Conservation (phyloP, 1,139 yeast species). For the Saccharomyces hybrid region DNA sequence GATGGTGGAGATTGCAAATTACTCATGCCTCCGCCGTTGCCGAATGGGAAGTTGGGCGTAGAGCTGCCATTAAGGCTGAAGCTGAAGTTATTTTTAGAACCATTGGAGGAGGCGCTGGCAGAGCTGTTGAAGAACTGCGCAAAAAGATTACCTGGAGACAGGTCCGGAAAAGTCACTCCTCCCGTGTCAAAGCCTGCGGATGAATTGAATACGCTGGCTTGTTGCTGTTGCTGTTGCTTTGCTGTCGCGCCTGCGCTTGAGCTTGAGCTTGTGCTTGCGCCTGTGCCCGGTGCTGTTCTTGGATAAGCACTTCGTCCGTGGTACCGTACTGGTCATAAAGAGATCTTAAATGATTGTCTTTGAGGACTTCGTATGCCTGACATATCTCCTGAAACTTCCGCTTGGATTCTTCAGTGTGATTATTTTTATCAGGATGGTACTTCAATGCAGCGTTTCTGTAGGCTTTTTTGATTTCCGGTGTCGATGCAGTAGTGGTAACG, state of each 20-base stretch:
- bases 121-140: slow-evolving; percentile 29
- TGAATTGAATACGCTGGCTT: background rate
- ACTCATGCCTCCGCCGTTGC: background rate
- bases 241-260: background rate
- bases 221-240: slow-evolving; percentile 8
- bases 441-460: slow-evolving; percentile 49
- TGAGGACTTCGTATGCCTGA: slow-evolving; percentile 51
- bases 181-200: slow-evolving; percentile 9
- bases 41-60: background rate
- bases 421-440: slow-evolving; percentile 67
- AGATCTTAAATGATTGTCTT: slow-evolving; percentile 46
- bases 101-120: slow-evolving; percentile 15
- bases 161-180: slow-evolving; percentile 10
- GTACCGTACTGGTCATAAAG: slow-evolving; percentile 53
- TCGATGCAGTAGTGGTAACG: slow-evolving; percentile 36
- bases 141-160: slow-evolving; percentile 33
- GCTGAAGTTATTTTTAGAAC: slow-evolving; percentile 7
- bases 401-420: slow-evolving; percentile 44
- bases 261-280: background rate
- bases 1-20: slow-evolving; percentile 6
- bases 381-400: slow-evolving; percentile 53
- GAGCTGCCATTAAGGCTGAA: background rate
- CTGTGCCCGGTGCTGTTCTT: slow-evolving; percentile 25
- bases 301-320: slow-evolving; percentile 36
- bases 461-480: slow-evolving; percentile 48